These are phyloP conservation scores for Panellus pusillus DNA, from an alignment of 768 basidiomycete species.

Conservation along the genomic window DNA sequence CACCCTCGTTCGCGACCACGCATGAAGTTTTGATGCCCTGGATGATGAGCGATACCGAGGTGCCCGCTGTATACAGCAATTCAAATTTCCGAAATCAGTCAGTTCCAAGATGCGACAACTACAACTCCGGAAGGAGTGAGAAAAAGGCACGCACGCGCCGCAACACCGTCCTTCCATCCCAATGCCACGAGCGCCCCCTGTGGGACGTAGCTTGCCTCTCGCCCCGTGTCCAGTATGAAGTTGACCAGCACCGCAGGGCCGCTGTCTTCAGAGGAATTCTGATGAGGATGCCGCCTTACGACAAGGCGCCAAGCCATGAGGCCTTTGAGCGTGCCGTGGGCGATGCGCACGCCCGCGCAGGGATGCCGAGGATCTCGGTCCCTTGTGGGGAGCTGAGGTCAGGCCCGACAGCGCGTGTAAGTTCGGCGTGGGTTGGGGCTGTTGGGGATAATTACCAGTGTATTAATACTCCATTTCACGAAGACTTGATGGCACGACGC, in stretches of 20 bases:
- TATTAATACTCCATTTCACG: neutral
- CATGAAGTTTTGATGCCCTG: slow-evolving; percentile 26
- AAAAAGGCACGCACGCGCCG: slow-evolving; percentile 9
- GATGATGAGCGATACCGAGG: slow-evolving; percentile 21
- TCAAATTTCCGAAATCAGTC: neutral
- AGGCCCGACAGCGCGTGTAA: slow-evolving; percentile 23
- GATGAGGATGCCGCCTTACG: slow-evolving; percentile 11
- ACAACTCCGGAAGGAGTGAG: too few species aligned
- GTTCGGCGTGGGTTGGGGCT: slow-evolving; percentile 21
- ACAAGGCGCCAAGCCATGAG: slow-evolving; percentile 30
- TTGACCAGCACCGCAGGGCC: slow-evolving; percentile 20
- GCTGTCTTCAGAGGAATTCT: neutral
- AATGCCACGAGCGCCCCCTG: slow-evolving; percentile 21
- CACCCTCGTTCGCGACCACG: slow-evolving; percentile 20
- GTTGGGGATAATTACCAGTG: neutral
- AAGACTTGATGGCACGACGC: neutral
- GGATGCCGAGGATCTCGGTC: slow-evolving; percentile 24
- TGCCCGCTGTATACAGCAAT: slow-evolving; percentile 17
- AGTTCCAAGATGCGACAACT: neutral
- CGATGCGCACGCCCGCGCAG: slow-evolving; percentile 29
- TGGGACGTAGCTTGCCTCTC: slow-evolving; percentile 19
- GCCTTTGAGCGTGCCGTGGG: slow-evolving; percentile 22
- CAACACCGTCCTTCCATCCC: slow-evolving; percentile 13
- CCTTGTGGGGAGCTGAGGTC: slow-evolving; percentile 20
- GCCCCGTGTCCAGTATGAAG: slow-evolving; percentile 29